phyloP scores from a whole-genome alignment of 1,284 basidiomycete genomes.

The Ceratobasidium sp. region DNA sequence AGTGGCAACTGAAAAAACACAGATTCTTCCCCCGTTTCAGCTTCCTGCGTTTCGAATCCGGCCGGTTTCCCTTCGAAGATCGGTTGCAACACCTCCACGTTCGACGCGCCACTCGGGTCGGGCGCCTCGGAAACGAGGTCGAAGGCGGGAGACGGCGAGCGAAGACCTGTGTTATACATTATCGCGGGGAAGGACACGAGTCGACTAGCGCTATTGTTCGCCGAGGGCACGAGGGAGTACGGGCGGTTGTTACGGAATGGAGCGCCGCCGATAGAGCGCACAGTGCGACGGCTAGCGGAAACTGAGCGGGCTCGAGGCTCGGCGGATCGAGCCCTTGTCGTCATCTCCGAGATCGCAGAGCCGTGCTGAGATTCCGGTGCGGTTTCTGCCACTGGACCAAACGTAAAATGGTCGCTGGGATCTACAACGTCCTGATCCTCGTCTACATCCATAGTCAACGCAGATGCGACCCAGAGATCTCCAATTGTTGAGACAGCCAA shows the following conservation, averaged over 20 bases:
- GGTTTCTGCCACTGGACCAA: neutral
- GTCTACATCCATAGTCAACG: slow-evolving; percentile 84
- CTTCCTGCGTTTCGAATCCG: neutral
- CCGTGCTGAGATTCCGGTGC: neutral
- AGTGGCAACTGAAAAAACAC: slow-evolving; percentile 61
- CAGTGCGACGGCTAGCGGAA: slow-evolving; percentile 17
- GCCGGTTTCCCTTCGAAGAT: slow-evolving; percentile 35
- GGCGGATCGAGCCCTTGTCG: neutral
- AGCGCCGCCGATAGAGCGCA: neutral
- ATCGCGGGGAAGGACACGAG: slow-evolving; percentile 4
- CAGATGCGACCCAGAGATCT: slow-evolving; percentile 92
- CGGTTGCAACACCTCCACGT: slow-evolving; percentile 20
- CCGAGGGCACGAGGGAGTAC: slow-evolving; percentile 20
- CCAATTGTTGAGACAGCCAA: slow-evolving; percentile 89
- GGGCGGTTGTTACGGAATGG: slow-evolving; percentile 10
- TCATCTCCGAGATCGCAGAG: neutral
- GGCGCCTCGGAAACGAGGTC: neutral
- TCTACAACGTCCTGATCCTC: slow-evolving; percentile 69
- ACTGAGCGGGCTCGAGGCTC: slow-evolving; percentile 28
- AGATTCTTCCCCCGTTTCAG: neutral
- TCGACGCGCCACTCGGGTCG: neutral
- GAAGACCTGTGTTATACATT: slow-evolving; percentile 11
- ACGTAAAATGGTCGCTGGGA: slow-evolving; percentile 51
- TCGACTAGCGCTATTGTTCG: slow-evolving; percentile 24
- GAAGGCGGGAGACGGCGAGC: slow-evolving; percentile 22